Base-by-base conservation (phyloP, 371 early-diverging fungal species). In the Lichtheimia ramosa region DNA sequence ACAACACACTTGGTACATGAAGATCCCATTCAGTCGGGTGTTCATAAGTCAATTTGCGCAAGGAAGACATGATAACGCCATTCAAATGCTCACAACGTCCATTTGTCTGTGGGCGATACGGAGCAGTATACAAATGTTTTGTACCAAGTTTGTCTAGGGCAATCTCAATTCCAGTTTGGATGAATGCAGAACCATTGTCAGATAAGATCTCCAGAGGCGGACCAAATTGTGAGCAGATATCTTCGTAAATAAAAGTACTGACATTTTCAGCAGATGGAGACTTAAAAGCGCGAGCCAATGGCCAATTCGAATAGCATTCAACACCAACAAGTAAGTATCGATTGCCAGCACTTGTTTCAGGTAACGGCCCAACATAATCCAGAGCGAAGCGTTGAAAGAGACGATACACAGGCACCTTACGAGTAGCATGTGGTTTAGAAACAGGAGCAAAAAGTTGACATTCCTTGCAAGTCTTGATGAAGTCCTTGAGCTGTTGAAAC, bases 321-420 rank as follows among this genome's bases (percentile, higher is more conserved):
- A 60, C 23, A n/a, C n/a, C n/a, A n/a, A 54, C 49, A 2, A 54
- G 4, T 13, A 54, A 39, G 21, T 34, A 54, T 10, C 28, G 43
- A 34, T 60, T 60, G 3, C 54, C 48, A n/a, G 2, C 3, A 0
- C 1, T 14, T 1, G 43, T 40, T 34, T 20, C 18, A 15, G 53
- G 53, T 1, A 60, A 28, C 3, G 54, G 61, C 5, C 61, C 61
- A 1, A 60, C 54, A 48, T 16, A 60, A 48, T 60, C 61, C 7
- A 60, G 16, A 6, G 43, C 23, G 7, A 46, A 53, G 12, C 15
- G 16, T 25, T 60, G 54, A 51, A 60, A 60, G 2, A 60, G 18
- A 2, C 28, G 18, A 14, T 28, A 8, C 0, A 49, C 61, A 5
- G 28, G 42, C 7, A 48, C 40, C 13, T 34, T 25, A 5, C 16